Evolutionary conservation across 805 yeast species (phyloP), one percentile per base, ranked within the genome.

Genomic region (Spathaspora girioi): DNA sequence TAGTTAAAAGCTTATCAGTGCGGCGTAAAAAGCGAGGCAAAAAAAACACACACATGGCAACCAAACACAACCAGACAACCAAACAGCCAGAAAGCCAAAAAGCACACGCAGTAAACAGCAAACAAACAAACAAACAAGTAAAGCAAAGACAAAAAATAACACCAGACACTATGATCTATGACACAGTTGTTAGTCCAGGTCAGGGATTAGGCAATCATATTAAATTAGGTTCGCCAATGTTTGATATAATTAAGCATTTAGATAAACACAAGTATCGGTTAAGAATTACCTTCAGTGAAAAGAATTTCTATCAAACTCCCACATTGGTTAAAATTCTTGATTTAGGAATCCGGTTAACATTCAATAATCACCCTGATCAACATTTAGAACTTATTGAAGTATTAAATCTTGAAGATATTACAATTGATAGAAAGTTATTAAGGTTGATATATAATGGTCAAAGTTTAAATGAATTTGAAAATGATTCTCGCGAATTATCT

Each of bases 201-300:
- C 65, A 68, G 48, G 73, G 77, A n/a, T 56, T 73, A 26, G 67
- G 69, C 15, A 59, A 62, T 46, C 46, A 53, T 18, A 54, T 71
- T 23, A 56, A 59, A 29, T 57, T 73, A 19, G 74, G 75, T 5
- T 55, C 55, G 27, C 59, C 65, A 47, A 58, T 73, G 56, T 67
- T 63, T 49, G 48, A 58, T 42, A 61, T 69, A 5, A 56, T 70
- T 42, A 55, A 61, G 46, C 59, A 56, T 20, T 54, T 69, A 40
- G 55, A 56, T 40, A 58, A 61, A 45, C 62, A 57, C 56, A 61
- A 69, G 49, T 65, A 65, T 50, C 61, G 63, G 45, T 54, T 68
- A 27, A 58, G 60, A n/a, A 54, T 73, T 35, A 54, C 63, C 19
- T 73, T 71, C 52, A 61, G 68, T n/a, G 59, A 60, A 17, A 54